These are phyloP conservation scores for Decorospora gaudefroyi DNA, from an alignment of 2,329 filamentous ascomycete species.

Conservation along the genomic window DNA sequence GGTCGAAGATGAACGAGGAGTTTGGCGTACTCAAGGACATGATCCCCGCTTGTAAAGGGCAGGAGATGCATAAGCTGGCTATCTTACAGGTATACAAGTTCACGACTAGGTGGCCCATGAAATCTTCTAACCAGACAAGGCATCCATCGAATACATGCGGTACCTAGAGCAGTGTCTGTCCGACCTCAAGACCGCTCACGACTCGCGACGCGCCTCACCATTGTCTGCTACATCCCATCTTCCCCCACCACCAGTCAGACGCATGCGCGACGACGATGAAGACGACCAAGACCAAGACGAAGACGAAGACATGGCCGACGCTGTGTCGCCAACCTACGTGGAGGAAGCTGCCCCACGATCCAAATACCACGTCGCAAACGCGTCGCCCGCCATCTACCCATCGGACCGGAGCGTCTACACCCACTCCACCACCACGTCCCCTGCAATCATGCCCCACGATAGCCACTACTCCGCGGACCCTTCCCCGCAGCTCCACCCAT, in stretches of 20 bases:
- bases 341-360: conserved; percentile 15
- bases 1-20: conserved; percentile 99
- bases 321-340: conserved; percentile 36
- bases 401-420: conserved; percentile 45
- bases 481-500: conserved; percentile 46
- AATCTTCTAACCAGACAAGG: conserved; percentile 57
- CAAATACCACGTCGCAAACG: conserved; percentile 34
- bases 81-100: conserved; percentile 76
- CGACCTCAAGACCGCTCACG: conserved; percentile 66
- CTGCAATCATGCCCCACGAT: conserved; percentile 48
- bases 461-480: conserved; percentile 52
- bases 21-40: conserved; percentile 91
- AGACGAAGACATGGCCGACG: conserved; percentile 50
- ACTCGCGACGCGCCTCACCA: conserved; percentile 34
- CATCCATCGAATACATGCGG: conserved; percentile 92
- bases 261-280: conserved; percentile 46
- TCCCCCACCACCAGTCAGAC: conserved; percentile 24
- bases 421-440: conserved; percentile 49
- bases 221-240: conserved; percentile 34
- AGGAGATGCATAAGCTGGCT: conserved; percentile 96
- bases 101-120: too few relatives aligned
- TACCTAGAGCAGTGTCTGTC: conserved; percentile 88
- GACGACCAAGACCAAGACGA: conserved; percentile 59
- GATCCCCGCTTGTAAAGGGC: conserved; percentile 91
- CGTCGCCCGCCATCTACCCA: conserved; percentile 45